phyloP scores from a whole-genome alignment of 768 basidiomycete species.

The Megacollybia marginata region DNA sequence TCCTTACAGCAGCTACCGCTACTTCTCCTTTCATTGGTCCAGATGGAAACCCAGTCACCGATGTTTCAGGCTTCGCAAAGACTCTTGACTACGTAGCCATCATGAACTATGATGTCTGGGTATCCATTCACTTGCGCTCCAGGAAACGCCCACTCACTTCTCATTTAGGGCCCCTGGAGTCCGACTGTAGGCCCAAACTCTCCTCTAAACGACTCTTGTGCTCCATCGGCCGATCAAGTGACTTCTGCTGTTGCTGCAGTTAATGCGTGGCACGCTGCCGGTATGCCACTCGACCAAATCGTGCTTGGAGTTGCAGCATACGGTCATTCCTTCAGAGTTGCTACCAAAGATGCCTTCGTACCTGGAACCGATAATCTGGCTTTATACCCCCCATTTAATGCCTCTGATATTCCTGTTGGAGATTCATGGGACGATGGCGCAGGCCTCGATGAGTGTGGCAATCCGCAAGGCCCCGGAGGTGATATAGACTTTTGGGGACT shows the following conservation, averaged over 20 bases:
- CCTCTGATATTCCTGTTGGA: slow-evolving; percentile 40
- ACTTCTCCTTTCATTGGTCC: slow-evolving; percentile 32
- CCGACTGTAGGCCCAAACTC: slow-evolving; percentile 75
- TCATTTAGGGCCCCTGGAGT: slow-evolving; percentile 44
- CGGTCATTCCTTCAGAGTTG: slow-evolving; percentile 71
- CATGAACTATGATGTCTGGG: slow-evolving; percentile 69
- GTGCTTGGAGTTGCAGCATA: slow-evolving; percentile 81
- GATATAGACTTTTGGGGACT: slow-evolving; percentile 61
- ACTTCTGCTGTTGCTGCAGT: slow-evolving; percentile 78
- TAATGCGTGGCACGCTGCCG: slow-evolving; percentile 63
- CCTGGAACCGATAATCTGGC: slow-evolving; percentile 28
- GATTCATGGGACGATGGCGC: slow-evolving; percentile 57
- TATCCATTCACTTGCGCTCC: neutral
- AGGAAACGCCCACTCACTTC: neutral
- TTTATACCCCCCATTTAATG: slow-evolving; percentile 49
- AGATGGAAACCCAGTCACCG: slow-evolving; percentile 47
- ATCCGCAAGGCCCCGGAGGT: slow-evolving; percentile 40
- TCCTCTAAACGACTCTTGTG: slow-evolving; percentile 78
- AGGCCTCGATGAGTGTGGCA: slow-evolving; percentile 52
- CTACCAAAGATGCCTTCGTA: slow-evolving; percentile 34
- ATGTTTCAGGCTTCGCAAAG: slow-evolving; percentile 68
- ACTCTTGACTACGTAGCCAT: slow-evolving; percentile 48
- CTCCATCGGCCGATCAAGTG: slow-evolving; percentile 43
- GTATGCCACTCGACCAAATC: slow-evolving; percentile 60
- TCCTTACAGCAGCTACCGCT: slow-evolving; percentile 43